These are phyloP conservation scores for Vishniacozyma victoriae DNA, from an alignment of 768 basidiomycete genomes.

Conservation along the genomic window DNA sequence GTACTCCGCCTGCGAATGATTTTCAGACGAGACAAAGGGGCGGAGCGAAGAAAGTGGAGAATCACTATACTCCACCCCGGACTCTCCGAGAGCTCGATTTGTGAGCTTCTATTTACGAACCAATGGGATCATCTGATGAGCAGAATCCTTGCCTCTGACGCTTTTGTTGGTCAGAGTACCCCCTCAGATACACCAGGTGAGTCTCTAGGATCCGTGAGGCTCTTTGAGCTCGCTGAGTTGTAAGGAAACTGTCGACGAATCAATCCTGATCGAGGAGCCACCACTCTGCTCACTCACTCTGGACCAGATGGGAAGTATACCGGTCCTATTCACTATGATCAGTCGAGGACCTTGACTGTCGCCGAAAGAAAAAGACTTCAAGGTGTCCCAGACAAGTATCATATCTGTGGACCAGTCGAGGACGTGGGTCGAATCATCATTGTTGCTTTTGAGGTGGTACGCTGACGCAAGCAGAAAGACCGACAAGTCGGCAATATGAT, in stretches of 20 bases:
- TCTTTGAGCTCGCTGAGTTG: neutral
- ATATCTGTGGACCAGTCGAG: conserved; percentile 6
- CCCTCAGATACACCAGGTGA: conserved; percentile 1
- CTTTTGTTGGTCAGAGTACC: neutral
- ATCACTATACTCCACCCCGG: conserved; percentile 16
- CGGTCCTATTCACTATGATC: conserved; percentile 17
- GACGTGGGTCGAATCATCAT: conserved; percentile 7
- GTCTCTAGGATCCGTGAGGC: neutral
- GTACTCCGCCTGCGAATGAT: conserved; percentile 5
- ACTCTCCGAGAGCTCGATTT: conserved; percentile 10
- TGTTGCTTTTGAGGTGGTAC: neutral
- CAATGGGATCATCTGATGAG: too few species aligned
- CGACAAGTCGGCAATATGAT: conserved; percentile 3
- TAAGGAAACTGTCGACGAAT: neutral
- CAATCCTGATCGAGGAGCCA: conserved; percentile 5
- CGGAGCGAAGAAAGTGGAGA: neutral
- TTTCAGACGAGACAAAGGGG: conserved; percentile 14
- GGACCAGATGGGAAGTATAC: conserved; percentile 20
- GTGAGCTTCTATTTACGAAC: conserved; percentile 11
- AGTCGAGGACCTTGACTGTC: conserved; percentile 19
- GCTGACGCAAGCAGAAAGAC: neutral
- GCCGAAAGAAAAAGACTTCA: conserved; percentile 25
- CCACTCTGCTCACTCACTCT: conserved; percentile 18
- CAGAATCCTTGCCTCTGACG: too few species aligned
- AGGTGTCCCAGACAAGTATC: conserved; percentile 25